A percentile compares a stretch with the other conserved stretches of the same genome.
Evolutionary conservation across 2,329 filamentous ascomycete species (phyloP).

Genomic region (Fonsecaea multimorphosa): DNA sequence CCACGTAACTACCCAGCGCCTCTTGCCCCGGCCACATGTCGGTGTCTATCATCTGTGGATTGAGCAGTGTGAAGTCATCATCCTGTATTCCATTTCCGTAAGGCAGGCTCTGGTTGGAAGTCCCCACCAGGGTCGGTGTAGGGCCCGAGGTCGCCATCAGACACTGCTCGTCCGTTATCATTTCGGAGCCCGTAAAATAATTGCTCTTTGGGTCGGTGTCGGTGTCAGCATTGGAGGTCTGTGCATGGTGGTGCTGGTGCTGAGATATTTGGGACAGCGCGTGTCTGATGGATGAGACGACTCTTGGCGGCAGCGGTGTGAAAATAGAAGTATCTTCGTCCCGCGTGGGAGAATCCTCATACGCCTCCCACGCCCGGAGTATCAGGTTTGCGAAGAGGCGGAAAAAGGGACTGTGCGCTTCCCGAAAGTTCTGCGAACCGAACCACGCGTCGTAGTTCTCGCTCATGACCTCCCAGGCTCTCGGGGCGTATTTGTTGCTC

Average conservation of each 20-base stretch:
- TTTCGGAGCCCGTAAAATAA: constrained; percentile 18
- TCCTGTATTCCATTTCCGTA: constrained; percentile 28
- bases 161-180: constrained; percentile 31
- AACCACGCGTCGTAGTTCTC: constrained; percentile 52
- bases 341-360: constrained; percentile 36
- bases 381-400: constrained; percentile 47
- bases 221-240: constrained; percentile 2
- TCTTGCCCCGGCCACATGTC: background rate
- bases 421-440: background rate
- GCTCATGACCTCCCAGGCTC: constrained; percentile 55
- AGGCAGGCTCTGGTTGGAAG: constrained; percentile 21
- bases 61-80: background rate
- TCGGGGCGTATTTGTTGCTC: constrained; percentile 42
- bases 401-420: constrained; percentile 40
- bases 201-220: constrained; percentile 20
- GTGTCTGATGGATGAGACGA: constrained; percentile 43
- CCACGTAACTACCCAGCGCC: background rate
- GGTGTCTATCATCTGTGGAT: background rate
- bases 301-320: constrained; percentile 36
- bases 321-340: constrained; percentile 30
- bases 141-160: background rate
- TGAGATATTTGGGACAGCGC: constrained; percentile 31
- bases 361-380: constrained; percentile 51
- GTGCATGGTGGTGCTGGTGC: background rate
- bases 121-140: constrained; percentile 24